A percentile compares a stretch with the other conserved stretches of the same genome.
Evolutionary conservation across 2,329 filamentous ascomycete genomes (phyloP).

Genomic region (Calonectria montana): DNA sequence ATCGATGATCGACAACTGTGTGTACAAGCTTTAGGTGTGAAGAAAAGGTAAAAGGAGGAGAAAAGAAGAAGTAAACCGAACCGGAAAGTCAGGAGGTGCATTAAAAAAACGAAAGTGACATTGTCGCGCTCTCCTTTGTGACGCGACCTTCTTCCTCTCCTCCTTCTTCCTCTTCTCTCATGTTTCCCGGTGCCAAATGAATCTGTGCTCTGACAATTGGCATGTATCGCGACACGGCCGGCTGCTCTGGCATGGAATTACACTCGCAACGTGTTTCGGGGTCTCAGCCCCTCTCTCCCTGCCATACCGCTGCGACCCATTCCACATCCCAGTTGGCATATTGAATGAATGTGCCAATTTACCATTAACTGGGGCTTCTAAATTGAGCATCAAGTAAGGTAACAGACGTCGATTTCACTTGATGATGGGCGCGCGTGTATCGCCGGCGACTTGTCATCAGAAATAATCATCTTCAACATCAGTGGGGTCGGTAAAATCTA

Average conservation of each 20-base stretch:
- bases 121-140: background rate
- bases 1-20: background rate
- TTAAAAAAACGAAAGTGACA: slow-evolving; percentile 1
- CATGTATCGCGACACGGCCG: slow-evolving; percentile 23
- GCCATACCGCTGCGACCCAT: slow-evolving; percentile 13
- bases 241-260: slow-evolving; percentile 21
- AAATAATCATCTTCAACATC: background rate
- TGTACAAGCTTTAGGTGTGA: background rate
- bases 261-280: slow-evolving; percentile 8
- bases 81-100: background rate
- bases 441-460: background rate
- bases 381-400: background rate
- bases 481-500: background rate
- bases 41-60: background rate
- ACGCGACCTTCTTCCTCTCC: background rate
- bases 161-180: background rate
- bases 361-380: background rate
- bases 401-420: background rate
- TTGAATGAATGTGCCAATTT: background rate
- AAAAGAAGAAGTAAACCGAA: background rate
- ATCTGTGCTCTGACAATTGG: slow-evolving; percentile 6
- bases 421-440: background rate
- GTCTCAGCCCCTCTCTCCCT: slow-evolving; percentile 19
- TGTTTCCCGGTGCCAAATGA: background rate
- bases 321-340: background rate